Conservation (phyloP, 192 early-diverging fungal species). For the Coemansia sp. region DNA sequence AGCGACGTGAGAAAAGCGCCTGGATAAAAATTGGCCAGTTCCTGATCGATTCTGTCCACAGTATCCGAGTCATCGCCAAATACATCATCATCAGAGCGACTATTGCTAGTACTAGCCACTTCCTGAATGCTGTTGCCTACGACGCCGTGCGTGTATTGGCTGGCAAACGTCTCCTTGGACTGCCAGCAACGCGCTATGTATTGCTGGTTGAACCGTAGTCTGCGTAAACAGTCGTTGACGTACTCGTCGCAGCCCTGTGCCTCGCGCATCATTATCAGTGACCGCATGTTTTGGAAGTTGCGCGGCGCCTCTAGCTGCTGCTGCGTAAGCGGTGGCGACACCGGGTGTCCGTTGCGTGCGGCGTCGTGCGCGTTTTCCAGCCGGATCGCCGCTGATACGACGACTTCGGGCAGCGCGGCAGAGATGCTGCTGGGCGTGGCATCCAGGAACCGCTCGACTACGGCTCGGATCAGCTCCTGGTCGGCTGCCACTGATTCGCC, state of each 20-base stretch:
- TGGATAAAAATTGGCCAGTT: constrained; percentile 43
- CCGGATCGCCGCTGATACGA: constrained; percentile 28
- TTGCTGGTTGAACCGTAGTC: constrained; percentile 15
- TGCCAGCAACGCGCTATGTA: constrained; percentile 16
- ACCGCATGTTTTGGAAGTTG: constrained; percentile 20
- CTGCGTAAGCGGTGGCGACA: constrained; percentile 1
- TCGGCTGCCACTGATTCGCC: constrained; percentile 37
- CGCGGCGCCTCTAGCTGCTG: constrained; percentile 14
- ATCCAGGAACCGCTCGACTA: constrained; percentile 50
- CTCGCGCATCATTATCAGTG: constrained; percentile 31
- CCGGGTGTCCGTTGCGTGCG: background rate
- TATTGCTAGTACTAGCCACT: background rate
- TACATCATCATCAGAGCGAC: background rate
- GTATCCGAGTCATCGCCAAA: constrained; percentile 1
- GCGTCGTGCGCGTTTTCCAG: constrained; percentile 11
- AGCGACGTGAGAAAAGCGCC: constrained; percentile 58
- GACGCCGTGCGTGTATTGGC: background rate
- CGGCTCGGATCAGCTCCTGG: constrained; percentile 46
- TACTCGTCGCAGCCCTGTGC: constrained; percentile 46
- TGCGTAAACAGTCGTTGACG: constrained; percentile 26
- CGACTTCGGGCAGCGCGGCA: constrained; percentile 36
- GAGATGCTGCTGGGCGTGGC: constrained; percentile 36
- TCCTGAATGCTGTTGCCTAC: background rate
- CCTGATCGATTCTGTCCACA: constrained; percentile 2
- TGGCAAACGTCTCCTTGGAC: constrained; percentile 1